phyloP scores from a whole-genome alignment of 441 rosid species.

The Caryocar brasiliense region DNA sequence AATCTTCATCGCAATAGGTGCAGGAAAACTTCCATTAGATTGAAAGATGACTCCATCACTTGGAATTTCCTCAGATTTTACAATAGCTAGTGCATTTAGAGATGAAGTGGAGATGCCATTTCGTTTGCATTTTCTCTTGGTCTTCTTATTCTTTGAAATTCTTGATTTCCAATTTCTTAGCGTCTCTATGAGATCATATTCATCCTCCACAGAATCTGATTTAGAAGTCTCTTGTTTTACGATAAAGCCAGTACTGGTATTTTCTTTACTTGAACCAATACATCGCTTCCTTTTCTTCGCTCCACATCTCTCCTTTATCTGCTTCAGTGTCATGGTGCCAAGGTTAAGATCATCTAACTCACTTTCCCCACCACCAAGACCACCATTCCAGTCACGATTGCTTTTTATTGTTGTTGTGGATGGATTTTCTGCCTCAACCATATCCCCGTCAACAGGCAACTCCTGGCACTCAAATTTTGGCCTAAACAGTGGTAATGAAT shows the following conservation, averaged over 20 bases:
- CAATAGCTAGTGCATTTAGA: slow-evolving; percentile 9
- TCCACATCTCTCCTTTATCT: slow-evolving; percentile 40
- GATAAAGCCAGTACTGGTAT: slow-evolving; percentile 3
- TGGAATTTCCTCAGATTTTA: slow-evolving; percentile 11
- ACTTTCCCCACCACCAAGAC: slow-evolving; percentile 7
- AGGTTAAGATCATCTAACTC: slow-evolving; percentile 23
- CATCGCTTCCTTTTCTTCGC: slow-evolving; percentile 42
- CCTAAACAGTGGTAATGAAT: slow-evolving; percentile 9
- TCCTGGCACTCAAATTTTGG: slow-evolving; percentile 18
- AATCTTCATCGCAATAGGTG: slow-evolving; percentile 24
- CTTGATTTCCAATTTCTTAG: slow-evolving; percentile 43
- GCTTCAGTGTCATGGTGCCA: slow-evolving; percentile 38
- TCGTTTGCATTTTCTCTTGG: slow-evolving; percentile 24
- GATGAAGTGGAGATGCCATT: slow-evolving; percentile 14
- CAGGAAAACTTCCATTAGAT: slow-evolving; percentile 8
- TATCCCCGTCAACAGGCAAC: slow-evolving; percentile 7
- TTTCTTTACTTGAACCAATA: slow-evolving; percentile 14
- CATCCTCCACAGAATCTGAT: slow-evolving; percentile 23
- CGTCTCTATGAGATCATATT: slow-evolving; percentile 40
- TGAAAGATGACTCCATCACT: slow-evolving; percentile 9
- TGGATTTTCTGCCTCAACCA: slow-evolving; percentile 17
- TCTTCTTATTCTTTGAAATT: slow-evolving; percentile 29
- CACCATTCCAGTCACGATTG: slow-evolving; percentile 5
- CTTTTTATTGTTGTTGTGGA: slow-evolving; percentile 3
- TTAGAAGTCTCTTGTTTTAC: slow-evolving; percentile 13